Base-by-base conservation (phyloP, 805 yeast genomes). In the Metschnikowia baotianmanensis region DNA sequence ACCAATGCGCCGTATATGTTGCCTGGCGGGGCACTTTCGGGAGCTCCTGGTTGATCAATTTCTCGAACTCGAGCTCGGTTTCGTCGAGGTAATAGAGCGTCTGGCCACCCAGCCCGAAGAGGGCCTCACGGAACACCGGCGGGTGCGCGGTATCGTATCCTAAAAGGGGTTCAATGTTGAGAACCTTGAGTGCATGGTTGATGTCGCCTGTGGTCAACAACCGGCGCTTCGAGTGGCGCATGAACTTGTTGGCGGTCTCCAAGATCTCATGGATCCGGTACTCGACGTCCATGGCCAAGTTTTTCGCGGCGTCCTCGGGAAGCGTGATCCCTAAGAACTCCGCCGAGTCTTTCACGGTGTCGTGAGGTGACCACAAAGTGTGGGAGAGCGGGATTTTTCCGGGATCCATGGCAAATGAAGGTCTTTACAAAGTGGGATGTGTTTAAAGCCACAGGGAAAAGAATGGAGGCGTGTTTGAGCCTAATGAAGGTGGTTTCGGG, bases 271-370 rank as follows among this genome's bases (percentile, higher is more conserved):
- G 91, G 50, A 93, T 86, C 47, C 99, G 77, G 61, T 95, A 93
- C 66, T 93, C 99, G n/a, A 93, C 95, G 60, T 93, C 99, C 99
- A 93, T 93, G 6, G 99, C 98, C 46, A 93, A 69, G 47, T 93
- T 87, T 57, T 88, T 86, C 34, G 96, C 85, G 2, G 91, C 96
- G 45, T 95, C 99, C 39, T 91, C 98, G 23, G 87, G 86, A 34
- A 93, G 69, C 42, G 69, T 79, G 26, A 93, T 73, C 1, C 99
- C 99, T 9, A 93, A 69, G 2, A 88, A 77, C 58, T 93, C 99
- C 0, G 97, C 96, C 12, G 87, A 96, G 69, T 93, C 99, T 56
- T 83, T 85, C 21, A 95, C 96, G 0, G 99, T 93, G 61, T 93
- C 98, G 45, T 86, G 82, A 6, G 98, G 97, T 8, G 98, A 90